These are phyloP conservation scores for Lachancea nothofagi DNA, from an alignment of 805 yeast genomes.

Conservation along the genomic window DNA sequence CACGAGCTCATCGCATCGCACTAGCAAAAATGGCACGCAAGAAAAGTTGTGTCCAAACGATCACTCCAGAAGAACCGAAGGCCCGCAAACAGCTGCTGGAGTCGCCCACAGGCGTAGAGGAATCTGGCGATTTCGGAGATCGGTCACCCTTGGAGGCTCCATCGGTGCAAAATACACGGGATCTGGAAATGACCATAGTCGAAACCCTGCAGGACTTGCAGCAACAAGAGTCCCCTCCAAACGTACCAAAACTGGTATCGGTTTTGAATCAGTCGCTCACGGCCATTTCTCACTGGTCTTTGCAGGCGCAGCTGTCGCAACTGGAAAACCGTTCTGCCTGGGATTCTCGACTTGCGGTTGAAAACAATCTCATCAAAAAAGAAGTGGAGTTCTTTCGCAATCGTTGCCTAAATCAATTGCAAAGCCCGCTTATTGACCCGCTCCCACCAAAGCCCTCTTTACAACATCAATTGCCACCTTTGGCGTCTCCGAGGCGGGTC, in stretches of 20 bases:
- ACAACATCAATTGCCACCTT: not conserved
- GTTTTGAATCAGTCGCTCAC: constrained; percentile 25
- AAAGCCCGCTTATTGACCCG: constrained; percentile 1
- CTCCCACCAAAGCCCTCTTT: constrained; percentile 1
- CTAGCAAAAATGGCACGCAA: too few relatives aligned
- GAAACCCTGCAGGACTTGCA: constrained; percentile 17
- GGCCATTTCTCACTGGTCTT: constrained; percentile 30
- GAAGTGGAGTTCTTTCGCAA: constrained; percentile 25
- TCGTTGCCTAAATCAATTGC: constrained; percentile 10
- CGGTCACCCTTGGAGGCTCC: constrained; percentile 8
- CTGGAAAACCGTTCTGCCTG: constrained; percentile 16
- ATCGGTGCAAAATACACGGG: constrained; percentile 21
- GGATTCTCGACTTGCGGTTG: constrained; percentile 24
- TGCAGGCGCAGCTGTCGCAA: constrained; percentile 28
- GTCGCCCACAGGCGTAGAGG: not conserved
- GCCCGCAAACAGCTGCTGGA: not conserved
- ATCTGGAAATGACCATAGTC: constrained; percentile 21
- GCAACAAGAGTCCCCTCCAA: constrained; percentile 8
- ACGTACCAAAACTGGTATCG: constrained; percentile 18
- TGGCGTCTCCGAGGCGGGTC: not conserved
- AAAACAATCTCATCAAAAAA: constrained; percentile 20
- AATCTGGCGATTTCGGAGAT: too few relatives aligned
- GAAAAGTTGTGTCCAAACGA: not conserved
- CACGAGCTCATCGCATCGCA: too few relatives aligned
- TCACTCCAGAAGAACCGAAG: constrained; percentile 13